A percentile compares a stretch with the other conserved stretches of the same genome.
Evolutionary conservation across 306 rosid species (phyloP).

Genomic region (Malus fusca): DNA sequence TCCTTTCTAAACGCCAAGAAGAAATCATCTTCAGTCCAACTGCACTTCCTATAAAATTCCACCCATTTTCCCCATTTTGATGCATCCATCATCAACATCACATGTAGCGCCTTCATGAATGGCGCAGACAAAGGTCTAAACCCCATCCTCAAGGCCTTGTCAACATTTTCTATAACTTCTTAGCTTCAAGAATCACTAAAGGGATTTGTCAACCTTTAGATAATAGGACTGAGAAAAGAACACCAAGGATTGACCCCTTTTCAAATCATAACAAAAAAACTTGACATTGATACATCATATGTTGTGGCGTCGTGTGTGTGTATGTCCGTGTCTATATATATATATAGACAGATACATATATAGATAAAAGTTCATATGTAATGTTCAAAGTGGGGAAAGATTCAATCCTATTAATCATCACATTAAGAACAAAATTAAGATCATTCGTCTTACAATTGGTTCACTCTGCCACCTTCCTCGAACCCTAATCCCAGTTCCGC

Average conservation of each 20-base stretch:
- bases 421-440: background rate
- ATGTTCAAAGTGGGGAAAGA: no score
- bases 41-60: constrained; percentile 17
- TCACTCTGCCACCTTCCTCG: no score
- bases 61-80: constrained; percentile 7
- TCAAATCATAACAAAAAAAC: no score
- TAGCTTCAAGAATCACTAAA: no score
- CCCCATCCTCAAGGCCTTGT: constrained; percentile 15
- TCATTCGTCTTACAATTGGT: background rate
- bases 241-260: no score
- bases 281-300: no score
- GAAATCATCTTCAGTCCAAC: constrained; percentile 26
- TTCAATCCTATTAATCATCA: background rate
- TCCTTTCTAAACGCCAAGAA: constrained; percentile 17
- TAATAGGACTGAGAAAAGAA: no score
- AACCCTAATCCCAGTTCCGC: background rate
- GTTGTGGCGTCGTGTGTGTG: no score
- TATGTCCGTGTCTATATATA: no score
- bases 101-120: constrained; percentile 20
- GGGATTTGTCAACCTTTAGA: no score
- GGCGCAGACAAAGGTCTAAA: constrained; percentile 7
- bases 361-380: no score
- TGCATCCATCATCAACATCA: background rate
- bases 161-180: background rate
- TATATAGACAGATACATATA: no score